Evolutionary conservation across 257 asterid genomes (phyloP), one percentile per base, ranked within the genome.

Genomic region (Vinca minor): DNA sequence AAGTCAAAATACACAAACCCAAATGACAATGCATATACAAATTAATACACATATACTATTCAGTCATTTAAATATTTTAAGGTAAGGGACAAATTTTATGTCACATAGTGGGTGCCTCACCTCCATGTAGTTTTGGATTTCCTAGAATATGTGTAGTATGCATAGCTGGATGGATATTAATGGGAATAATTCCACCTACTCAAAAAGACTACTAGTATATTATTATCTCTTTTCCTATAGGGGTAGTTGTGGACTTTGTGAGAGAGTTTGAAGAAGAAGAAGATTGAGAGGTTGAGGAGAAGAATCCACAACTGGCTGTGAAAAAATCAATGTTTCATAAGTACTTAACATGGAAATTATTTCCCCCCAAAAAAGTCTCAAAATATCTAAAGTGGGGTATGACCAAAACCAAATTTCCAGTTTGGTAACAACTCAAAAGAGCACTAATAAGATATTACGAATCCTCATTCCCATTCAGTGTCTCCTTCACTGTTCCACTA

Each of bases 341-440:
- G 74, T 68, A 70, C 64, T 45, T 25, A 73, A 68, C 79, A 75
- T 55, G 39, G 49, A 58, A 59, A 66, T 59, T 68, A 12, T 42
- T 73, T 65, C 42, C n/a, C 4, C 21, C 4, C 35, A 50, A 65
- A 41, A 69, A 41, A 69, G 52, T 58, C 60, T 31, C n/a, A 66
- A 8, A 60, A 57, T 21, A n/a, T n/a, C n/a, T 15, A 38, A 48
- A 59, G 25, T 56, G 23, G 69, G 39, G 26, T 25, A 65, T 42
- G 47, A 49, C 67, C 67, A 38, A 62, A 1, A 34, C 38, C 38
- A 34, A 34, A 3, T 38, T 52, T 79, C 73, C 71, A 72, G 77
- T 66, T 62, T 71, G 71, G 76, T 64, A 76, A 68, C 87, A 75
- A 69, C 81, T 73, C 64, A 64, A 58, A 32, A 39, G 52, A 42